A percentile compares a stretch with the other conserved stretches of the same genome.
Evolutionary conservation across 108 stramenopile species (phyloP).

Genomic region (Skeletonema tropicum): DNA sequence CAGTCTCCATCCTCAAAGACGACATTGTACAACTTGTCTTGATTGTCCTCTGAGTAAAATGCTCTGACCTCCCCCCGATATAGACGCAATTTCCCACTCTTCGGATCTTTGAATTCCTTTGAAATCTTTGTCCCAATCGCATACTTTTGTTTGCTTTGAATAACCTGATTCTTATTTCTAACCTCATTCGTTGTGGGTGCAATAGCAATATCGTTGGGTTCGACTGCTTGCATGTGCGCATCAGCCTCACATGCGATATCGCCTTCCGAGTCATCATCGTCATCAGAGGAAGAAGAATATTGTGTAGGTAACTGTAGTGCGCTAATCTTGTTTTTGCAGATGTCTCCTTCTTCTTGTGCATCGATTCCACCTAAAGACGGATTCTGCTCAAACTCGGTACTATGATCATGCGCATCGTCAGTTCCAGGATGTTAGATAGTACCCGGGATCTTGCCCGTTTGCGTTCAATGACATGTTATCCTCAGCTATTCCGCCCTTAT

Average conservation of each 20-base stretch:
- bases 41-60: conserved; percentile 2
- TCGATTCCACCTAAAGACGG: neutral
- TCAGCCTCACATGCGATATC: neutral
- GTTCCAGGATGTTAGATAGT: neutral
- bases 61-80: neutral
- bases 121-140: neutral
- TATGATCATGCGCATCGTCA: neutral
- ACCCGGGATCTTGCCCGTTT: neutral
- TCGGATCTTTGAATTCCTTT: neutral
- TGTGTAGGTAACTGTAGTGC: conserved; percentile 36
- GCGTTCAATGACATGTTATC: neutral
- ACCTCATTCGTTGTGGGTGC: neutral
- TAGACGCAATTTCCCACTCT: neutral
- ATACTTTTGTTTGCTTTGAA: neutral
- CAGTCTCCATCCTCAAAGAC: conserved; percentile 3
- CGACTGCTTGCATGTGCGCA: neutral
- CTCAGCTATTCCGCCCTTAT: neutral
- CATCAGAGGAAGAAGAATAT: conserved; percentile 30
- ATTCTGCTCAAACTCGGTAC: neutral
- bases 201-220: conserved; percentile 2
- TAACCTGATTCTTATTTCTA: neutral
- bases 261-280: conserved; percentile 13
- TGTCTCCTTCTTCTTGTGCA: conserved; percentile 5
- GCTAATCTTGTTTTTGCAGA: neutral
- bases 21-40: neutral